Percentiles rank a stretch among this genome's conserved stretches.
phyloP scores from a whole-genome alignment of 225 moss, liverwort and hornwort species.

The Pseudisothecium myosuroides region DNA sequence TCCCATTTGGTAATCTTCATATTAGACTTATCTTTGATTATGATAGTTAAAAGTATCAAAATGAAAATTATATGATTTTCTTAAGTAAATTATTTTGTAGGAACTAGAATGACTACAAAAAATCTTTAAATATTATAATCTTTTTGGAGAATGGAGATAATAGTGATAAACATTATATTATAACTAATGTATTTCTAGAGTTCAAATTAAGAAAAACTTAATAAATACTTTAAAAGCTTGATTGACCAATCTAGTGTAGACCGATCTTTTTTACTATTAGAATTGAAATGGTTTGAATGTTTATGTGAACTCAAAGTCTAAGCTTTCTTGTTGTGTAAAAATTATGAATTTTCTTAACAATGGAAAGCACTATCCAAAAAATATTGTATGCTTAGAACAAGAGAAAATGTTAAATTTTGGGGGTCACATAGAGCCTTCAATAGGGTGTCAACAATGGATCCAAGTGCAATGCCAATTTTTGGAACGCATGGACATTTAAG shows the following conservation, averaged over 20 bases:
- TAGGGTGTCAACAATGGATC: neutral
- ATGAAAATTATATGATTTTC: neutral
- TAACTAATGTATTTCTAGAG: neutral
- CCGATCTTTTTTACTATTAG: rapidly evolving
- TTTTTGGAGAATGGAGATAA: neutral
- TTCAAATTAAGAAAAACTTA: neutral
- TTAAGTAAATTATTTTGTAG: neutral
- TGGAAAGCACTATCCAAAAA: neutral
- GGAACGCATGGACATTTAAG: rapidly evolving
- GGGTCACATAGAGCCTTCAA: neutral
- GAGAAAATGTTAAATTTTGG: neutral
- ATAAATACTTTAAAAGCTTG: neutral
- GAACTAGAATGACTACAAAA: neutral
- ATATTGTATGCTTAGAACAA: neutral
- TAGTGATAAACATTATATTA: neutral
- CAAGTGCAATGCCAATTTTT: neutral
- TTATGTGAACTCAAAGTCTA: neutral
- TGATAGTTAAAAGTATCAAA: neutral
- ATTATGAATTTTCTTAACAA: neutral
- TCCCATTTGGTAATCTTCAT: no score
- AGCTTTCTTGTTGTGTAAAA: neutral
- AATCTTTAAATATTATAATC: neutral
- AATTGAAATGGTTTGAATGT: neutral
- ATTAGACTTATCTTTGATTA: neutral
- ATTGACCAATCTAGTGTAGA: neutral